Conservation (phyloP, 306 rosid species). For the Quercus rubra region DNA sequence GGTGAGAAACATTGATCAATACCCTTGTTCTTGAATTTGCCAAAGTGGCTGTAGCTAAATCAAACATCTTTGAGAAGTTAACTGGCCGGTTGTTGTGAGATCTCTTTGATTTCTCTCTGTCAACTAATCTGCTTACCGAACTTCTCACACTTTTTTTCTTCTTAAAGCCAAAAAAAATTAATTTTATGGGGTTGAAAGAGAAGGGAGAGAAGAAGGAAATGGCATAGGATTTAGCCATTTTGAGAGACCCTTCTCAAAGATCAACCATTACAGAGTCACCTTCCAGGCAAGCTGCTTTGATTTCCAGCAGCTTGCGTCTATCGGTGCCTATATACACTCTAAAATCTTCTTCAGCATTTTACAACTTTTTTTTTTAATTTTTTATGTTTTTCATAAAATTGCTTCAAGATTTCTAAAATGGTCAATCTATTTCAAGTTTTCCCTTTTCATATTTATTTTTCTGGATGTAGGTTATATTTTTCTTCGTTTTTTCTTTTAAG, state of each 20-base stretch:
- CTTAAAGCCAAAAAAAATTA: too few species aligned
- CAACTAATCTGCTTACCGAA: constrained; percentile 94
- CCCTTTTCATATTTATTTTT: too few species aligned
- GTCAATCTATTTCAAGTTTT: too few species aligned
- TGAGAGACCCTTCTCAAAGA: constrained; percentile 60
- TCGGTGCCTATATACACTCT: constrained; percentile 32
- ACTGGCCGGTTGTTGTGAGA: constrained; percentile 80
- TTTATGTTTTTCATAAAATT: neutral
- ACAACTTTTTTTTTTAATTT: neutral
- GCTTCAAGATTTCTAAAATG: too few species aligned
- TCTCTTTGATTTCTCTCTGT: constrained; percentile 45
- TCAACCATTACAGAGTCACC: constrained; percentile 32
- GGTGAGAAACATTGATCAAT: constrained; percentile 29
- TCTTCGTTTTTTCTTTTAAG: too few species aligned
- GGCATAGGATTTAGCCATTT: constrained; percentile 52
- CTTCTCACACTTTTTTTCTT: constrained; percentile 41
- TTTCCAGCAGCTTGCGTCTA: constrained; percentile 50
- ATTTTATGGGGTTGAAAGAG: constrained; percentile 22
- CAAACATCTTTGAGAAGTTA: constrained; percentile 36
- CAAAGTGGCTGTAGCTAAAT: constrained; percentile 85
- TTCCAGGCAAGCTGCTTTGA: constrained; percentile 57
- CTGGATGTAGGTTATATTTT: too few species aligned
- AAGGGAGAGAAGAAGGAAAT: constrained; percentile 56
- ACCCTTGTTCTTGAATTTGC: constrained; percentile 80
- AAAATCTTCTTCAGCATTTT: neutral